Percentiles rank a stretch among this genome's conserved stretches.
phyloP scores from a whole-genome alignment of 2,329 filamentous ascomycete species.

The Leptographium galeiforme region DNA sequence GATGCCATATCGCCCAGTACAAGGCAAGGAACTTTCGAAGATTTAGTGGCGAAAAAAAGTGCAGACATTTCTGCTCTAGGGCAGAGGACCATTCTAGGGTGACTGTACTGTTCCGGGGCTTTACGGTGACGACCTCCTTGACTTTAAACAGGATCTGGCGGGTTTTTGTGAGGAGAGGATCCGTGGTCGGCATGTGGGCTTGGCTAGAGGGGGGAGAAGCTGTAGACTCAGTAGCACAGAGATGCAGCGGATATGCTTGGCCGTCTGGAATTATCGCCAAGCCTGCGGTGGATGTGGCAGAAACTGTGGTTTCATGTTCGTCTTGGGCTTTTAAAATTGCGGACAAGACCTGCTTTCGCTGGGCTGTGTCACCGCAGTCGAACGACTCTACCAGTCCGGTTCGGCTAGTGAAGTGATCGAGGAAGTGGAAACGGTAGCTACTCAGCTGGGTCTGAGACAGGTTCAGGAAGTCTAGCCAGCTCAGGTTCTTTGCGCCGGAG shows the following conservation, averaged over 20 bases:
- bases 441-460: not conserved
- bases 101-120: constrained; percentile 3
- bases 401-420: constrained; percentile 1
- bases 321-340: not conserved
- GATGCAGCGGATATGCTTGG: no score
- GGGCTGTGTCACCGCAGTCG: not conserved
- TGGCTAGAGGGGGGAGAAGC: not conserved
- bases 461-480: constrained; percentile 4
- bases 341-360: not conserved
- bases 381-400: constrained; percentile 1
- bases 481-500: no score
- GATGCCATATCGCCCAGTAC: constrained; percentile 5
- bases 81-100: constrained; percentile 2
- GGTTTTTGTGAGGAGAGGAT: constrained; percentile 2
- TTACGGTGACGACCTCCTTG: not conserved
- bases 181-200: not conserved
- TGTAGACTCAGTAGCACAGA: no score
- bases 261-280: no score
- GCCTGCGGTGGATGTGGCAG: no score
- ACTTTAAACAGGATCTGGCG: constrained; percentile 1
- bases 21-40: constrained; percentile 1
- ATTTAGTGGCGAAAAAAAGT: constrained; percentile 3
- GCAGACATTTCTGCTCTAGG: constrained; percentile 1
- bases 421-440: not conserved
- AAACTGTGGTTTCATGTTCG: not conserved